A percentile compares a stretch with the other conserved stretches of the same genome.
These are phyloP conservation scores for Quercus gilva DNA, from an alignment of 306 rosid species.

Conservation along the genomic window DNA sequence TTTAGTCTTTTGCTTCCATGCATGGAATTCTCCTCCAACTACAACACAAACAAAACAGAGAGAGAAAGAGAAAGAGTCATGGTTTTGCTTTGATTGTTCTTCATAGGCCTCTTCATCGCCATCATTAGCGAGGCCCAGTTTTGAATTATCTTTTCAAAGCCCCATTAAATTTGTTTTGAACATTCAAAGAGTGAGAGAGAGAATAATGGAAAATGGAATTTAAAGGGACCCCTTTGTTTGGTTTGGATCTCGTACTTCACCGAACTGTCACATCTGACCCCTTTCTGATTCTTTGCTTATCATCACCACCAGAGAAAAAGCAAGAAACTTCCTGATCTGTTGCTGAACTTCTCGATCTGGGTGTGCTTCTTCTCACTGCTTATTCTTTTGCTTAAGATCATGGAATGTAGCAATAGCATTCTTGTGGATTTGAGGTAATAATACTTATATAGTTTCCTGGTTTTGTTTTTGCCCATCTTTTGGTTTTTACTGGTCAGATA, in stretches of 20 bases:
- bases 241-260: slow-evolving; percentile 76
- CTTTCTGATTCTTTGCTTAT: slow-evolving; percentile 44
- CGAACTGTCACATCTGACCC: slow-evolving; percentile 75
- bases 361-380: slow-evolving; percentile 15
- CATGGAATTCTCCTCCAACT: slow-evolving; percentile 92
- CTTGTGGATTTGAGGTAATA: slow-evolving; percentile 36
- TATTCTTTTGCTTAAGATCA: slow-evolving; percentile 21
- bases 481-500: slow-evolving; percentile 26
- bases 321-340: slow-evolving; percentile 49
- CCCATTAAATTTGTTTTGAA: slow-evolving; percentile 23
- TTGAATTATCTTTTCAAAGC: slow-evolving; percentile 22
- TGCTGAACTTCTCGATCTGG: slow-evolving; percentile 45
- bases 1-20: slow-evolving; percentile 64
- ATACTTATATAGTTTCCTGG: not conserved
- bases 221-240: slow-evolving; percentile 45
- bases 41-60: slow-evolving; percentile 37
- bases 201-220: slow-evolving; percentile 31
- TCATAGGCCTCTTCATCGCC: slow-evolving; percentile 39
- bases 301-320: slow-evolving; percentile 28
- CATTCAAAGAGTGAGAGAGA: slow-evolving; percentile 21
- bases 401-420: slow-evolving; percentile 40
- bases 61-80: slow-evolving; percentile 36
- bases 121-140: slow-evolving; percentile 35
- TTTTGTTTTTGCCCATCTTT: slow-evolving; percentile 9
- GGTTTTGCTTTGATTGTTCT: slow-evolving; percentile 41